Base-by-base conservation (phyloP, 2,329 filamentous ascomycete species). In the Didymellaceae sp. region DNA sequence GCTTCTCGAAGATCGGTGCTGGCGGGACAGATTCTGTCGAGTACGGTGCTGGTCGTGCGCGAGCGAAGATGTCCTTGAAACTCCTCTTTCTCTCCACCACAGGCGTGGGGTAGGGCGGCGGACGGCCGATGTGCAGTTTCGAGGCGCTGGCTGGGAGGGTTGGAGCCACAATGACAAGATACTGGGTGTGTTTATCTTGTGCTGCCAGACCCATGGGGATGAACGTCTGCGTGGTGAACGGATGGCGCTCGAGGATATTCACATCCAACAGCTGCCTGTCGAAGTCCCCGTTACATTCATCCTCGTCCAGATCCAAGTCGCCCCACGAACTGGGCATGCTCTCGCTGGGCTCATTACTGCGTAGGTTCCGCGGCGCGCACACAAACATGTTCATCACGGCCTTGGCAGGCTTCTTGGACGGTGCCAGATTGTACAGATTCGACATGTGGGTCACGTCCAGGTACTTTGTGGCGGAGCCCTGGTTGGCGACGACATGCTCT, bases 141-240 rank as follows among this genome's bases (percentile, higher is more conserved):
- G 67, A 65, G 67, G 58, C 54, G n/a, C 68, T 67, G 5, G 81
- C 71, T 9, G 83, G 78, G 7, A 91, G 74, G 10, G 85, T 90
- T 0, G 93, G 92, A 14, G 93, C 93, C 16, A 97, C 93, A 58
- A 97, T 84, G 54, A 97, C 89, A 20, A 99, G 82, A 71, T 93
- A 97, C 17, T 78, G 75, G 9, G 78, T 78, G 44, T 72, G 64
- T 45, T 59, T 60, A 44, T 80, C 75, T n/a, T 76, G 75, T 9
- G 75, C 62, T 1, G 74, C 77, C 21, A 86, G 63, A 26, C 84
- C 83, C 41, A 97, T 77, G 0, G 94, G 94, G 33, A 90, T 82
- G 73, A 99, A 97, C 0, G 91, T 96, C 77, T 99, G 94, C 1
- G 90, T 90, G 1, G 94, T 97, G 74, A 86, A 97, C 0, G 94